phyloP scores from a whole-genome alignment of 208 protist species.

The Trypanosoma theileri region DNA sequence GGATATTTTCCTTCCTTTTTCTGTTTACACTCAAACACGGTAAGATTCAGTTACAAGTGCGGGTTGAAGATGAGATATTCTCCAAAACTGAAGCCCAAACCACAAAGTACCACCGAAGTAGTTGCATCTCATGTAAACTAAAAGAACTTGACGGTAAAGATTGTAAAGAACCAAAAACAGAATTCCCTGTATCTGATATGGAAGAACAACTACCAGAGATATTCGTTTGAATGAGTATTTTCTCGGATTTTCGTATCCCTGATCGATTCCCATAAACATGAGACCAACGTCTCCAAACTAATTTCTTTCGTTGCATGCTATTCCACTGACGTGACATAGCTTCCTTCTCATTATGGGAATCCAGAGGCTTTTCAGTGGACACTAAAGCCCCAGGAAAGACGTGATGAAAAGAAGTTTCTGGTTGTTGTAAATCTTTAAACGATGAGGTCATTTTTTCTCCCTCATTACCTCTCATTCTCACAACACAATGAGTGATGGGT shows the following conservation, averaged over 20 bases:
- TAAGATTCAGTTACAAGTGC: background rate
- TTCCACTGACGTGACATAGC: conserved; percentile 11
- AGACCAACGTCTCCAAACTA: conserved; percentile 17
- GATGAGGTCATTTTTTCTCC: no score
- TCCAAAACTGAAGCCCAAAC: conserved; percentile 32
- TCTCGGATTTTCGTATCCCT: background rate
- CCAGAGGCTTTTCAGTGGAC: background rate
- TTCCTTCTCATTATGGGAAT: conserved; percentile 3
- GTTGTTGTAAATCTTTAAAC: no score
- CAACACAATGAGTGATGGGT: no score
- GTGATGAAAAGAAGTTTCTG: background rate
- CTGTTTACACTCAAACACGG: background rate
- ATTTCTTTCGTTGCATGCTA: conserved; percentile 8
- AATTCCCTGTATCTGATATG: background rate
- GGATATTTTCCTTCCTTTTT: conserved; percentile 7
- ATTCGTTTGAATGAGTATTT: no score
- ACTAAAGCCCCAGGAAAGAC: background rate
- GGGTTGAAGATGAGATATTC: background rate
- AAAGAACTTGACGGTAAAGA: background rate
- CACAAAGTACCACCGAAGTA: conserved; percentile 50
- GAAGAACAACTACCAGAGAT: background rate
- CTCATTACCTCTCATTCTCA: no score
- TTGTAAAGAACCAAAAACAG: background rate
- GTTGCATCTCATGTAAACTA: conserved; percentile 2
- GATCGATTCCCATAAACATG: background rate